These are phyloP conservation scores for Mucor piriformis DNA, from an alignment of 371 early-diverging fungal genomes.

Conservation along the genomic window DNA sequence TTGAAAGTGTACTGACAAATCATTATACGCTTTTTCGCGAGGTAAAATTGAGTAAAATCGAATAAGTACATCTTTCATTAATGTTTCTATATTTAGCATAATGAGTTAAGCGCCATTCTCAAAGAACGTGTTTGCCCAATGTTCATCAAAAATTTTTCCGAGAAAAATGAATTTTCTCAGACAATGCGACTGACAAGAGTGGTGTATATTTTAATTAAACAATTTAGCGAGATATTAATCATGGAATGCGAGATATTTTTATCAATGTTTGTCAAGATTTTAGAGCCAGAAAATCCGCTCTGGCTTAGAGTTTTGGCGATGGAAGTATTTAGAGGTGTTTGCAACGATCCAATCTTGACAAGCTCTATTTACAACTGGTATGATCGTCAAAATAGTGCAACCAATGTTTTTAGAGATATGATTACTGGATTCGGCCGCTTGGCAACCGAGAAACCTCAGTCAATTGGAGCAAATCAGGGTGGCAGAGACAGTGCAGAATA, in stretches of 20 bases:
- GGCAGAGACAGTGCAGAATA: slow-evolving; percentile 52
- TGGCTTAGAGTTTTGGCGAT: slow-evolving; percentile 91
- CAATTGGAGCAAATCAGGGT: slow-evolving; percentile 61
- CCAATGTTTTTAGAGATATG: slow-evolving; percentile 83
- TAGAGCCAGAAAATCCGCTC: slow-evolving; percentile 78
- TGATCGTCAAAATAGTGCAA: slow-evolving; percentile 71
- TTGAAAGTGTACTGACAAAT: slow-evolving; percentile 86
- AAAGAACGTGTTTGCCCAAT: slow-evolving; percentile 87
- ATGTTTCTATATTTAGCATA: slow-evolving; percentile 53
- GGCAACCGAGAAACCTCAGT: slow-evolving; percentile 79
- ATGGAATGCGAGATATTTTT: slow-evolving; percentile 95
- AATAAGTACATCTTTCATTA: no score
- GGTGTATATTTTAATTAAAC: slow-evolving; percentile 77
- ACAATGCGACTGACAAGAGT: slow-evolving; percentile 86
- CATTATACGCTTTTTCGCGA: slow-evolving; percentile 75
- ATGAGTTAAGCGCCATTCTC: slow-evolving; percentile 69
- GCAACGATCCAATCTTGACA: slow-evolving; percentile 62
- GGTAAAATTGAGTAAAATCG: slow-evolving; percentile 41
- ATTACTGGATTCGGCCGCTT: slow-evolving; percentile 75
- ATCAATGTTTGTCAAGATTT: slow-evolving; percentile 81
- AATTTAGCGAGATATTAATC: slow-evolving; percentile 73
- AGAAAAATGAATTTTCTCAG: slow-evolving; percentile 82
- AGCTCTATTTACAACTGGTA: slow-evolving; percentile 75
- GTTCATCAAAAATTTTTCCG: slow-evolving; percentile 88
- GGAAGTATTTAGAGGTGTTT: slow-evolving; percentile 81